phyloP scores from a whole-genome alignment of 2,329 filamentous ascomycete genomes.

The Hypomyces rosellus region DNA sequence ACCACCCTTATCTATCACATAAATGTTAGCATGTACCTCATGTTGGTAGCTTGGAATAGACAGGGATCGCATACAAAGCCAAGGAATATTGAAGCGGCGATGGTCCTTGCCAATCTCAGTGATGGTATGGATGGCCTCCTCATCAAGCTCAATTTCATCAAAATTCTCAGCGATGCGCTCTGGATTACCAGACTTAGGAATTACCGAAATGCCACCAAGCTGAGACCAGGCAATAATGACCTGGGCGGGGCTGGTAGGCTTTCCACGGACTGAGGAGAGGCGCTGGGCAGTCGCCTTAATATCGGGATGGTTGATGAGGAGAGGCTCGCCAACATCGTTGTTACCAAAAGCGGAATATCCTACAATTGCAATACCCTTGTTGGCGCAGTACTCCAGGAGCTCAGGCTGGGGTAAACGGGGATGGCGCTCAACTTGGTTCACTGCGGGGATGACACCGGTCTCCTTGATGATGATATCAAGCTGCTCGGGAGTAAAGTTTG shows the following conservation, averaged over 20 bases:
- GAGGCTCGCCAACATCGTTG: slow-evolving; percentile 36
- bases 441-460: slow-evolving; percentile 51
- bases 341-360: slow-evolving; percentile 54
- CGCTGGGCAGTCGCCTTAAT: slow-evolving; percentile 50
- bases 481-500: slow-evolving; percentile 54
- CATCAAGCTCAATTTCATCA: slow-evolving; percentile 55
- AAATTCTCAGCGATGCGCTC: slow-evolving; percentile 65
- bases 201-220: slow-evolving; percentile 58
- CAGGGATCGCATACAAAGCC: not conserved
- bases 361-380: slow-evolving; percentile 59
- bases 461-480: slow-evolving; percentile 50
- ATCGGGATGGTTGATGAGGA: slow-evolving; percentile 51
- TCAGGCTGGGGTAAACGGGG: slow-evolving; percentile 52
- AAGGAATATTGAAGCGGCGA: slow-evolving; percentile 40
- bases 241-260: slow-evolving; percentile 36
- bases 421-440: slow-evolving; percentile 65
- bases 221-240: slow-evolving; percentile 52
- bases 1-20: not conserved
- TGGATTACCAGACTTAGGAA: slow-evolving; percentile 67
- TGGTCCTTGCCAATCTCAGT: slow-evolving; percentile 52
- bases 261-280: slow-evolving; percentile 26
- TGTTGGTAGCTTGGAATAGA: not conserved
- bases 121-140: slow-evolving; percentile 53
- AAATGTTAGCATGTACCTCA: slow-evolving; percentile 33
- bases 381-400: slow-evolving; percentile 53